Base-by-base conservation (phyloP, 257 asterid species). In the Gynochthodes officinalis region DNA sequence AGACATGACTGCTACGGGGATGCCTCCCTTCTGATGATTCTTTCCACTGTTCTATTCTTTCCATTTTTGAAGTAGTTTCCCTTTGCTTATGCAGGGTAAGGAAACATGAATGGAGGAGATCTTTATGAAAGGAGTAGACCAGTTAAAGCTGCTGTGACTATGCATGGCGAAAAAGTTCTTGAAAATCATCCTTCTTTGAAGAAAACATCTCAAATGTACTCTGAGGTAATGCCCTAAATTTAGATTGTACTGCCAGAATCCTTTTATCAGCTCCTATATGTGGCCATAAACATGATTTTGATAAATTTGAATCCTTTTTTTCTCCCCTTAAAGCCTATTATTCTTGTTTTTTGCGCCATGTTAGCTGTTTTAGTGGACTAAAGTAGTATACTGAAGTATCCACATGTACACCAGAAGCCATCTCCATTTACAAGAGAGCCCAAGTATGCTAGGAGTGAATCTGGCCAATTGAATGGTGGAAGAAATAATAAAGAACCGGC, bases 371-470 rank as follows among this genome's bases (percentile, higher is more conserved):
- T 7, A 53, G 52, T 23, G 1, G 25, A 5, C n/a, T 61, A 9
- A 33, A 39, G 39, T 33, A 18, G 44, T 15, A 4, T 16, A n/a
- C 49, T 67, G 14, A 28, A 44, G 35, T 1, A 7, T 30, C 11
- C 6, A 50, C 1, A 8, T 30, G 35, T 52, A 21, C 8, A 60
- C 73, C 77, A 74, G 78, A 74, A 74, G 78, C 78, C 78, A 16
- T 66, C 75, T 55, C 55, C 84, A 49, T 78, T 79, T 59, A 80
- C 80, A 40, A 79, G 90, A 69, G 92, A 85, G 80, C 87, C 86
- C 64, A 89, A 84, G 77, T 79, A 35, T 67, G 90, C 86, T 4
- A 82, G 80, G 75, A 83, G 85, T 64, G 84, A 80, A 40, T 73
- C 75, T 43, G 76, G 73, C 75, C 71, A 57, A 72, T 72, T 78